Conservation (phyloP, 2,329 filamentous ascomycete genomes). For the Teratosphaeria nubilosa region DNA sequence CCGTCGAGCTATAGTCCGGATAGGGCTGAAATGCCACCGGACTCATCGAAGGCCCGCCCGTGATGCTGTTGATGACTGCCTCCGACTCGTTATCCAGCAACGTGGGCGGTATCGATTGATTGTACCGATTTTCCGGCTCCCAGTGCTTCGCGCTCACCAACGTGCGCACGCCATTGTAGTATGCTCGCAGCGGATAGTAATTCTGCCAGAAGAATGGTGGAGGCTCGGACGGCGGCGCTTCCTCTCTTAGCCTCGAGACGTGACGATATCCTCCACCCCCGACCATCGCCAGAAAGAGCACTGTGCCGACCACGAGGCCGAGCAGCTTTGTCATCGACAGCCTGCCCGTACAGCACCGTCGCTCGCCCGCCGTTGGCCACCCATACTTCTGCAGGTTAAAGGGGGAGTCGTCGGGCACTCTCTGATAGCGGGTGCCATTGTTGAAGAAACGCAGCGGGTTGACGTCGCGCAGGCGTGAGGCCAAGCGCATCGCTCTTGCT, state of each 20-base stretch:
- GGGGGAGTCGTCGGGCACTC: slow-evolving; percentile 24
- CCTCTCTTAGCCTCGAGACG: slow-evolving; percentile 5
- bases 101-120: slow-evolving; percentile 26
- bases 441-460: slow-evolving; percentile 37
- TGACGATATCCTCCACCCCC: slow-evolving; percentile 32
- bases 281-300: slow-evolving; percentile 33
- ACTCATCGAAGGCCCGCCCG: slow-evolving; percentile 23
- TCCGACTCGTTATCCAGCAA: slow-evolving; percentile 11
- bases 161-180: slow-evolving; percentile 39
- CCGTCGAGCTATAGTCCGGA: slow-evolving; percentile 26
- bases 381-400: slow-evolving; percentile 25
- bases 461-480: slow-evolving; percentile 27
- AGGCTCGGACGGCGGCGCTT: slow-evolving; percentile 9
- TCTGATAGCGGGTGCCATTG: slow-evolving; percentile 36
- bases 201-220: slow-evolving; percentile 36
- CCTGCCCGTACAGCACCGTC: slow-evolving; percentile 16
- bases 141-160: slow-evolving; percentile 34
- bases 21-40: slow-evolving; percentile 37
- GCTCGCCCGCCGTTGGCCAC: slow-evolving; percentile 27
- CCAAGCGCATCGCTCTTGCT: not conserved
- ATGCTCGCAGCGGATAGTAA: slow-evolving; percentile 35
- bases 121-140: slow-evolving; percentile 36
- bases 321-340: slow-evolving; percentile 34
- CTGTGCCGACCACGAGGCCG: slow-evolving; percentile 28
- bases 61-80: slow-evolving; percentile 16